Base-by-base conservation (phyloP, 2,329 filamentous ascomycete species). In the Aspergillus pseudoglaucus region DNA sequence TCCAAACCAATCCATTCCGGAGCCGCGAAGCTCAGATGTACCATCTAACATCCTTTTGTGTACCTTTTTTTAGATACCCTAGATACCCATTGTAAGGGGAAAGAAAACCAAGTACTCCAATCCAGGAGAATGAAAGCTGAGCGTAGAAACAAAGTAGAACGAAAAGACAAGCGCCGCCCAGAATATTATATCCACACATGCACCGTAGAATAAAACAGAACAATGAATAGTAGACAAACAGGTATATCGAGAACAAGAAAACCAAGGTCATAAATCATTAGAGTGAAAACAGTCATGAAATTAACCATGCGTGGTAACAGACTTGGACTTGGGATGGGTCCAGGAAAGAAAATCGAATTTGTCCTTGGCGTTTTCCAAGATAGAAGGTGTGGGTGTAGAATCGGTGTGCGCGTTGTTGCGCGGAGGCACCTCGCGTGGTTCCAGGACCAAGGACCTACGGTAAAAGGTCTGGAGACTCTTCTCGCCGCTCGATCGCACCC, bases 361-460 rank as follows among this genome's bases (percentile, higher is more conserved):
- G 37, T 78, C 75, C 53, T 71, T 75, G n/a, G 65, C 59, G 47
- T 64, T 65, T 44, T 72, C 69, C 37, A 66, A 56, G 20, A 65
- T 59, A 6, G 67, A 64, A 15, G 61, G 52, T 35, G 61, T 59
- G 12, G 25, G 52, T 37, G 15, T 20, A 9, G 66, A 57, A 25
- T 64, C 61, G 8, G 60, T 45, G 9, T 59, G 57, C n/a, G 60
- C 32, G 14, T 46, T 54, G 42, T 38, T 45, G 38, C 56, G 50
- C 48, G 53, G 59, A 50, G 59, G 46, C 18, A 49, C 48, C 44
- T 73, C 71, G 47, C 67, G 62, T 1, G 90, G 90, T 65, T 96
- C 90, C 20, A 95, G 77, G 23, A 90, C 72, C 40, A 95, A 75
- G 51, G 88, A 94, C 62, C 91, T 89, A 55, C 90, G 83, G 67